Evolutionary conservation across 116 monocot genomes (phyloP), one percentile per base, ranked within the genome.

Genomic region (Thalassia testudinum): DNA sequence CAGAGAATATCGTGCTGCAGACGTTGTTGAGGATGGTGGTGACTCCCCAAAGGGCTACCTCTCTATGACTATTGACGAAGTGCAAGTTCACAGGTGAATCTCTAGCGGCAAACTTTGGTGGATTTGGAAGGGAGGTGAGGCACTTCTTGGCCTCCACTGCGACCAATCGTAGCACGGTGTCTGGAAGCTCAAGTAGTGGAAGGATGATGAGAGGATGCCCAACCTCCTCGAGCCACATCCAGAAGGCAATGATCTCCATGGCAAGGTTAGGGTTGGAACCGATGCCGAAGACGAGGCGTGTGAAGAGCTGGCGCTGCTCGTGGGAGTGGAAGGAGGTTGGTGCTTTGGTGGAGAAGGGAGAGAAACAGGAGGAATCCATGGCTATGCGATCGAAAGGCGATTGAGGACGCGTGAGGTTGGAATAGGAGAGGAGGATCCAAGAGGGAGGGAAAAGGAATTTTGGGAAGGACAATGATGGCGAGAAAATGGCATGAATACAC

Each of bases 191-290:
- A 13, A 30, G 24, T 19, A 72, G 19, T 0, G 5, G 61, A 2
- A 16, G 40, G 29, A 76, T 63, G 58, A 75, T 24, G 18, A 42
- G 43, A 0, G 53, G 47, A 42, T 60, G 69, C 1, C 72, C 76
- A 5, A 30, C 29, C 53, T 72, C 76, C 19, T 76, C 66, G 0
- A 72, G 65, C 81, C 81, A 81, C 42, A 76, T 64, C 81, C 81
- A 81, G 44, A 81, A 72, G 37, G 81, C 72, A 18, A 81, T 60
- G 25, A 81, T 25, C 43, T 61, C 65, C 69, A 81, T 81, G 18
- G 76, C 69, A 0, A 34, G 52, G 17, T 15, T 23, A 0, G 65
- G 58, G 7, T 75, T 57, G 17, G 69, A 56, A 20, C 26, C 50
- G 7, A 69, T 30, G 30, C 44, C 55, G 45, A 72, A 17, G 5